These are phyloP conservation scores for Malania oleifera DNA, from an alignment of 164 flowering plant species.

Conservation along the genomic window DNA sequence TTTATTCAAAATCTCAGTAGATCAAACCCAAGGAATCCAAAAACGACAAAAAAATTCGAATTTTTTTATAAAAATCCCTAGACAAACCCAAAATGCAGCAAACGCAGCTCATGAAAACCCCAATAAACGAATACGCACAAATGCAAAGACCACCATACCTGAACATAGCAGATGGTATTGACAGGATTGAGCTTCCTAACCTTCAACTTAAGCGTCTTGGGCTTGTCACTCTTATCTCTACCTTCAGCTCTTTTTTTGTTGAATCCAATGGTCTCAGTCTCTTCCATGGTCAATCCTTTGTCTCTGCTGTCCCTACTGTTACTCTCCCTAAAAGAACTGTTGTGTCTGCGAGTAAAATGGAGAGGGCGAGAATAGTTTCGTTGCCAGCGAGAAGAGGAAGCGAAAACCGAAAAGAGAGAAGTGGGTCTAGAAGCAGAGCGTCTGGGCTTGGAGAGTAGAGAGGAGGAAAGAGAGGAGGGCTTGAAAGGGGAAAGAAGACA, in stretches of 20 bases:
- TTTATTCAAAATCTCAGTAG: background rate
- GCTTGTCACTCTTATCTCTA: slow-evolving; percentile 45
- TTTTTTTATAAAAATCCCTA: background rate
- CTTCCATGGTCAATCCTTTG: slow-evolving; percentile 33
- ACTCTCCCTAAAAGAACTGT: slow-evolving; percentile 24
- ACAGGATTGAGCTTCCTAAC: slow-evolving; percentile 67
- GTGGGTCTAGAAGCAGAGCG: too few relatives aligned
- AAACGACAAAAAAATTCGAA: background rate
- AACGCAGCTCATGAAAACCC: background rate
- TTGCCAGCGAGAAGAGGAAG: slow-evolving; percentile 25
- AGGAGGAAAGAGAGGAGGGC: slow-evolving; percentile 13
- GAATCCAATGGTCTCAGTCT: slow-evolving; percentile 37
- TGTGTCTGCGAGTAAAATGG: slow-evolving; percentile 20
- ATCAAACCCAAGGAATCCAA: background rate
- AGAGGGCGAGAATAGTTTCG: slow-evolving; percentile 14
- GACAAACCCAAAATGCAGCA: background rate
- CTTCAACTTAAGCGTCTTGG: slow-evolving; percentile 58
- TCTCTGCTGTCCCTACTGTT: slow-evolving; percentile 11
- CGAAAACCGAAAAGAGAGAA: slow-evolving; percentile 22
- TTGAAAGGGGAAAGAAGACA: slow-evolving; percentile 11
- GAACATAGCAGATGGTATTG: slow-evolving; percentile 78
- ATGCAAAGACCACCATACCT: slow-evolving; percentile 35
- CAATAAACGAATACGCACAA: background rate
- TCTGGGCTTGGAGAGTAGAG: slow-evolving; percentile 10
- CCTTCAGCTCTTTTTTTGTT: slow-evolving; percentile 88